phyloP scores from a whole-genome alignment of 495 filamentous ascomycete species.

The Neurospora africana region DNA sequence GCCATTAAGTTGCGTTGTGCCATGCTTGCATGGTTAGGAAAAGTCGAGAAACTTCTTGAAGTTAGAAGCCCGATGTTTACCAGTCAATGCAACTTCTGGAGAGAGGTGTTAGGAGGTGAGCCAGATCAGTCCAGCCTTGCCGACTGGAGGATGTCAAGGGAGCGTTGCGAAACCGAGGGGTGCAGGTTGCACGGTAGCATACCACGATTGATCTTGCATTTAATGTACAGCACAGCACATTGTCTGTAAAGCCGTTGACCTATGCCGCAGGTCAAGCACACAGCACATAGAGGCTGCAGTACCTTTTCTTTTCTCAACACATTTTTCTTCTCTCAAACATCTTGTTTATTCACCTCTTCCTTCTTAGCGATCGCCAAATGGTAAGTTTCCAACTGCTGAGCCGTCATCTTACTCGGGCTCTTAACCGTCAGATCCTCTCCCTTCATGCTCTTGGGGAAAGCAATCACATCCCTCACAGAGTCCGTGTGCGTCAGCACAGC shows the following conservation, averaged over 20 bases:
- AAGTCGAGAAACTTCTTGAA: background rate
- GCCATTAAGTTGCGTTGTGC: background rate
- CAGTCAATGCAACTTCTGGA: background rate
- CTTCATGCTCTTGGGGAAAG: conserved; percentile 86
- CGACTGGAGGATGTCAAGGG: background rate
- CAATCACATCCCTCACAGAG: conserved; percentile 82
- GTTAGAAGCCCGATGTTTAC: background rate
- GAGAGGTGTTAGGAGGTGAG: background rate
- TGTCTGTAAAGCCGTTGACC: background rate
- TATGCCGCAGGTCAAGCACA: background rate
- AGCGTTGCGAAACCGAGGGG: background rate
- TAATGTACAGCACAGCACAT: background rate
- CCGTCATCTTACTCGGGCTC: conserved; percentile 55
- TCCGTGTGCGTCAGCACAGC: conserved; percentile 67
- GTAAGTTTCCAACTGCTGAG: conserved; percentile 59
- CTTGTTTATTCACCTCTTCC: conserved; percentile 2
- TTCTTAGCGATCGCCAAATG: conserved; percentile 35
- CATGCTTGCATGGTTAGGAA: background rate
- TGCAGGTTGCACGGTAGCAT: background rate
- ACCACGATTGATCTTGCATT: background rate
- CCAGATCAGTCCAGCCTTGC: background rate
- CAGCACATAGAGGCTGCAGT: background rate
- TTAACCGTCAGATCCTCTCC: conserved; percentile 75
- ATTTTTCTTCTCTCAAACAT: background rate
- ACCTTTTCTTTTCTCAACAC: background rate